Evolutionary conservation across 1,284 basidiomycete species (phyloP), one percentile per base, ranked within the genome.

Genomic region (Mycosarcoma maydis): DNA sequence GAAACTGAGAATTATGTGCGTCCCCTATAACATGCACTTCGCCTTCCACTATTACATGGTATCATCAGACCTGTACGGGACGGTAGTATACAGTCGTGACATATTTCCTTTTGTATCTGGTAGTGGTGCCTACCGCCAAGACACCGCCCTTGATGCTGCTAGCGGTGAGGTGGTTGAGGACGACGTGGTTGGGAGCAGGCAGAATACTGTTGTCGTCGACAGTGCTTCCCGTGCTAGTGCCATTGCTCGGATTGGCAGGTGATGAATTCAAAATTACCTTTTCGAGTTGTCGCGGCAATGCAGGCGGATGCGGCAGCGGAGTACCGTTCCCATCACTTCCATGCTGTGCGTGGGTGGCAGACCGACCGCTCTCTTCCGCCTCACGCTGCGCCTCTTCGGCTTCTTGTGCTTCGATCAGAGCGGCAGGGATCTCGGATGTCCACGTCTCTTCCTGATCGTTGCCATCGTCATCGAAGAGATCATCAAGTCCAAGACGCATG

Each of bases 141-240:
- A 95, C 92, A 4, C 94, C 94, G 80, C 94, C 92, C 82, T 90
- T 88, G 77, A 98, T 98, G 62, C 94, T 92, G 81, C 92, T 95
- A 46, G 95, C 98, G 64, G 93, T 93, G 58, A 98, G 84, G 83
- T 98, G 96, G 73, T 97, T 93, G 68, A 98, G 85, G 36, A 98
- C 93, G 30, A 93, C 93, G 83, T 98, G 95, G 51, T 90, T 92
- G 13, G 77, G 77, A 17, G 96, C 93, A 8, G 95, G 92, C 66
- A 98, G 83, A 57, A 98, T 92, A 39, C 90, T 91, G 72, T 89
- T 92, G 81, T 98, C 95, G 82, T 98, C 93, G 26, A 92, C 88
- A 54, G 81, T 61, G 45, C 83, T 69, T 70, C 73, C 66, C 8
- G 78, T 72, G 6, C 53, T 43, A 4, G 60, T 59, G 13, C 68